Conservation (phyloP, 805 yeast genomes). For the Starmera amethionina region DNA sequence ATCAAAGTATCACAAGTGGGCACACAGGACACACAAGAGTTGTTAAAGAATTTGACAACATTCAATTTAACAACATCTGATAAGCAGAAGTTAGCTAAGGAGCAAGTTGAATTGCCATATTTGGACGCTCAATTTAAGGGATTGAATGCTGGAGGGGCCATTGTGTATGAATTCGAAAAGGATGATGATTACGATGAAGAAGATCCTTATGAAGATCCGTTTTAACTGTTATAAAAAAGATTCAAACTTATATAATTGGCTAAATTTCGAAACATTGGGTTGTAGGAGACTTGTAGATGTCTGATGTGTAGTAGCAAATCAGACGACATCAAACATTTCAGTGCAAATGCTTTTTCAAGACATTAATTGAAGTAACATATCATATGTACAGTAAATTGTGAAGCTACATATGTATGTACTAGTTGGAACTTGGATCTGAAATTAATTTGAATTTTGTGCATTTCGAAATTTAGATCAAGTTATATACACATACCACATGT, state of each 20-base stretch:
- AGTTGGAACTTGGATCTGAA: too few species aligned
- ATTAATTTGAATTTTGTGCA: too few species aligned
- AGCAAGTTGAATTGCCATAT: conserved; percentile 84
- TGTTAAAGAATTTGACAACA: conserved; percentile 72
- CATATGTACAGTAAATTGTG: too few species aligned
- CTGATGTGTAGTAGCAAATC: too few species aligned
- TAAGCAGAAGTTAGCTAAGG: conserved; percentile 69
- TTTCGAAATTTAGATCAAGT: too few species aligned
- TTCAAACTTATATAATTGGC: background rate
- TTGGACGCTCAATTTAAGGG: conserved; percentile 63
- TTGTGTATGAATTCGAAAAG: conserved; percentile 89
- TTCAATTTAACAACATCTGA: conserved; percentile 72
- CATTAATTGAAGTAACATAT: too few species aligned
- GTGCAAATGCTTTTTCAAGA: too few species aligned
- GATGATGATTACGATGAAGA: conserved; percentile 98
- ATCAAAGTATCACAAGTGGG: conserved; percentile 16
- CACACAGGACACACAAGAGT: conserved; percentile 35
- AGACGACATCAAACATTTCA: too few species aligned
- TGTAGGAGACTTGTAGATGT: too few species aligned
- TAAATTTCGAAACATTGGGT: too few species aligned
- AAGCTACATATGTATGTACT: too few species aligned
- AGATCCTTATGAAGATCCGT: conserved; percentile 96
- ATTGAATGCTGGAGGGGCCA: conserved; percentile 81
- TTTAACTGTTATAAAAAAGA: conserved; percentile 25
- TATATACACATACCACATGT: too few species aligned